Conservation (phyloP, 2,329 filamentous ascomycete genomes). For the Coniochaeta ligniaria region DNA sequence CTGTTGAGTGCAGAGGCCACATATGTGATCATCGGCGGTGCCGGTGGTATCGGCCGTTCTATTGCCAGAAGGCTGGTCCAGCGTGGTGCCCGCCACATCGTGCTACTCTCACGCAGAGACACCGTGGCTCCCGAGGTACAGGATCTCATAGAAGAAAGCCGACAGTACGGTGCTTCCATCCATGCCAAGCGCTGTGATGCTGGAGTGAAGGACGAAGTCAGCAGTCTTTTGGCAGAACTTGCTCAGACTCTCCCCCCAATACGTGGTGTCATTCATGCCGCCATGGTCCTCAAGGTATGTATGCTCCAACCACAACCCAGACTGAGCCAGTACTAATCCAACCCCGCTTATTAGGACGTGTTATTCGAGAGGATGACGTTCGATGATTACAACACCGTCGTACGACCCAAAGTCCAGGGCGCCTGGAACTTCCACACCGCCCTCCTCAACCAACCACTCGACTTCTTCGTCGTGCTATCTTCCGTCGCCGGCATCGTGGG, state of each 20-base stretch:
- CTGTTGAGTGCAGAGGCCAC: constrained; percentile 9
- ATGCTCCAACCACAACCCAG: not conserved
- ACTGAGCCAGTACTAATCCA: not conserved
- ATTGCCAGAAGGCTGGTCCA: constrained; percentile 14
- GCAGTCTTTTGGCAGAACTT: not conserved
- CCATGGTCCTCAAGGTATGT: not conserved
- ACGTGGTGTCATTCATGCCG: not conserved
- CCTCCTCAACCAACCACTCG: not conserved
- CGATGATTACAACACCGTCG: constrained; percentile 4
- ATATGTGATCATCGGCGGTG: constrained; percentile 15
- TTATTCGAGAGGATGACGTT: constrained; percentile 8
- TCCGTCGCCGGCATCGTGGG: constrained; percentile 33
- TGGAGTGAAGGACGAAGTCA: not conserved
- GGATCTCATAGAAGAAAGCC: not conserved
- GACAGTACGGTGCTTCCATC: not conserved
- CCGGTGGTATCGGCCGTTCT: constrained; percentile 14
- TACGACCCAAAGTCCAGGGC: constrained; percentile 10
- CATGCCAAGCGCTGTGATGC: not conserved
- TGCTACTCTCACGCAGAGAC: constrained; percentile 4
- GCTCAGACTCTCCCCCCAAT: not conserved
- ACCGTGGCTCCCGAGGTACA: not conserved
- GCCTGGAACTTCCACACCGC: constrained; percentile 4
- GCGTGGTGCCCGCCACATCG: constrained; percentile 13
- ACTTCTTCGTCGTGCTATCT: constrained; percentile 11
- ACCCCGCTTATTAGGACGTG: constrained; percentile 3